Base-by-base conservation (phyloP, 768 basidiomycete species). In the Mycena capillaripes region DNA sequence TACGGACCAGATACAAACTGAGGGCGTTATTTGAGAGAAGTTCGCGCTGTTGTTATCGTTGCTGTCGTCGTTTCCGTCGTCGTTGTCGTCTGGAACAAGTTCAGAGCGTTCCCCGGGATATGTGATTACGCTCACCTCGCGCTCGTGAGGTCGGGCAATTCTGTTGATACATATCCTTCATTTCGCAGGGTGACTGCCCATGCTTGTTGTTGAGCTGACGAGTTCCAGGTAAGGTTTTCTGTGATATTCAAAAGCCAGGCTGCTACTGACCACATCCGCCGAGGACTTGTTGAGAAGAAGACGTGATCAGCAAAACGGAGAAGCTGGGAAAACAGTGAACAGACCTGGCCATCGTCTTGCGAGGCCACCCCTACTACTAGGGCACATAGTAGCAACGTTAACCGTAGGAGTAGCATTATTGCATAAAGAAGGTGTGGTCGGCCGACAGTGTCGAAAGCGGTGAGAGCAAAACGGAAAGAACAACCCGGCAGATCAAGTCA, bases 141-240 rank as follows among this genome's bases (percentile, higher is more conserved):
- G 34, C 36, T 60, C 42, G 73, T 56, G 38, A 30, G 25, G 38
- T 64, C 4, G 3, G 19, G 56, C 73, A 74, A 19, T 12, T 4
- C 40, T 27, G 14, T 34, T 2, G 42, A 34, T 57, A 69, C 21
- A 2, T 38, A 0, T 60, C n/a, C 14, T 58, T 17, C 74, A 75
- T 69, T 4, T 71, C 63, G 46, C 74, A 75, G 17, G 74, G 74
- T 19, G 62, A 48, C 50, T 40, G 9, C 21, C 74, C 74, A 11
- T 69, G 14, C 40, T 21, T n/a, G 38, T 68, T 64, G 40, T 74
- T 71, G 19, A 74, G 56, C 73, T 74, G 42, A 44, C 2, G 9
- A 30, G 4, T 14, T 30, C 19, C 42, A 5, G 29, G 53, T 58
- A 11, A 52, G 66, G 25, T n/a, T 36, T 29, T 10, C 38, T 10